Percentiles rank a stretch among this genome's conserved stretches.
These are phyloP conservation scores for Botryotinia calthae DNA, from an alignment of 2,329 filamentous ascomycete genomes.

Conservation along the genomic window DNA sequence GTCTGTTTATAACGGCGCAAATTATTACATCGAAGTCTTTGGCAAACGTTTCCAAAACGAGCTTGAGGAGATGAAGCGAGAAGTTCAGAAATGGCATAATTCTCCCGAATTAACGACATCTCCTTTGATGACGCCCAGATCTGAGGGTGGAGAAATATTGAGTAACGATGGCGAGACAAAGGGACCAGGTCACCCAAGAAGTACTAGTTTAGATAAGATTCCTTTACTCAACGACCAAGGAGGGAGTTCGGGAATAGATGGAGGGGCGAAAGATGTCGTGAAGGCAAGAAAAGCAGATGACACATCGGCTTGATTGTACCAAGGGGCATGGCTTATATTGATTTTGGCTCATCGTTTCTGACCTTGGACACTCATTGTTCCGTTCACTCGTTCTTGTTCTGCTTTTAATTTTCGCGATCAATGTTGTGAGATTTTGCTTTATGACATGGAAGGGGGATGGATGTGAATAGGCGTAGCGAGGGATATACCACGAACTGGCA, in stretches of 20 bases:
- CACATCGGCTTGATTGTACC: conserved; percentile 30
- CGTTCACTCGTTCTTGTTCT: not conserved
- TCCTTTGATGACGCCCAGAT: conserved; percentile 43
- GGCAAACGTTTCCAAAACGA: conserved; percentile 97
- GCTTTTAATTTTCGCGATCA: not conserved
- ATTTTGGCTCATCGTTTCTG: not conserved
- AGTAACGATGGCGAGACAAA: conserved; percentile 9
- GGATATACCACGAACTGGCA: conserved; percentile 8
- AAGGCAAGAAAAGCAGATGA: conserved; percentile 47
- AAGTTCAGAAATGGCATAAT: conserved; percentile 85
- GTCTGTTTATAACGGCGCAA: conserved; percentile 96
- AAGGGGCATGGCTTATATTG: not conserved
- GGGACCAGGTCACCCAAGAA: conserved; percentile 22
- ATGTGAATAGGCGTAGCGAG: not conserved
- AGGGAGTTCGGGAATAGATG: conserved; percentile 46
- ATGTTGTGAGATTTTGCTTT: not conserved
- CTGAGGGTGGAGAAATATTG: conserved; percentile 25
- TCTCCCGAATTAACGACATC: conserved; percentile 49
- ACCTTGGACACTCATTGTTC: not conserved
- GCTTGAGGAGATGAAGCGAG: conserved; percentile 80
- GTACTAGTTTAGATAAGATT: conserved; percentile 50
- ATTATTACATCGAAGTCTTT: conserved; percentile 97
- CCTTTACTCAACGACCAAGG: conserved; percentile 54
- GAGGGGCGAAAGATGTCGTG: conserved; percentile 46
- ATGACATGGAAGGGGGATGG: not conserved